Percentiles rank a stretch among this genome's conserved stretches.
Evolutionary conservation across 2,329 filamentous ascomycete genomes (phyloP).

Genomic region (Xylariaceae sp.): DNA sequence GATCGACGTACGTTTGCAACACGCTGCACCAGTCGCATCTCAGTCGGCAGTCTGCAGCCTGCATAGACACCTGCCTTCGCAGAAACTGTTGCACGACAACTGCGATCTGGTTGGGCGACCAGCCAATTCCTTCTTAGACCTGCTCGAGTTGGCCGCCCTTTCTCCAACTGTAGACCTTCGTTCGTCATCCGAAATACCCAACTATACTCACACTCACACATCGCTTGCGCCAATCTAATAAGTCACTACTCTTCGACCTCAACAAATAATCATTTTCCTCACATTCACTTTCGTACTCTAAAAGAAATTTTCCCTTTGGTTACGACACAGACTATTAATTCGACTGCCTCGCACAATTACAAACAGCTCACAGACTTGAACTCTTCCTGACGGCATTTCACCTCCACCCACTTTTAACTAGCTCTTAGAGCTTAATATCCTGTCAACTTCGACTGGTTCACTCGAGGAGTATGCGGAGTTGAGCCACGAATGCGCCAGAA

Average conservation of each 20-base stretch:
- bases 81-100: background rate
- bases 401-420: slow-evolving; percentile 7
- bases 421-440: background rate
- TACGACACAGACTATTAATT: slow-evolving; percentile 38
- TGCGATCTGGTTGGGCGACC: slow-evolving; percentile 5
- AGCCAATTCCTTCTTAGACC: slow-evolving; percentile 24
- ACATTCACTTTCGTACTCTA: slow-evolving; percentile 29
- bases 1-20: slow-evolving; percentile 13
- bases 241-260: slow-evolving; percentile 16
- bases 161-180: slow-evolving; percentile 42
- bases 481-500: slow-evolving; percentile 36
- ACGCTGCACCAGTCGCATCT: slow-evolving; percentile 17
- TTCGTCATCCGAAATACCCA: slow-evolving; percentile 33
- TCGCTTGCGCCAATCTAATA: slow-evolving; percentile 13
- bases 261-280: slow-evolving; percentile 28
- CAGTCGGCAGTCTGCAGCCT: slow-evolving; percentile 6
- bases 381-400: slow-evolving; percentile 27
- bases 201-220: background rate
- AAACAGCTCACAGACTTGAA: slow-evolving; percentile 27
- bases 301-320: slow-evolving; percentile 30
- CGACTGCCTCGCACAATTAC: slow-evolving; percentile 29
- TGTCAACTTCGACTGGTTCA: slow-evolving; percentile 4
- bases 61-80: slow-evolving; percentile 10
- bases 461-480: slow-evolving; percentile 34
- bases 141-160: slow-evolving; percentile 28